Conservation (phyloP, 352 stramenopile species). For the Paralagenidium karlingii region DNA sequence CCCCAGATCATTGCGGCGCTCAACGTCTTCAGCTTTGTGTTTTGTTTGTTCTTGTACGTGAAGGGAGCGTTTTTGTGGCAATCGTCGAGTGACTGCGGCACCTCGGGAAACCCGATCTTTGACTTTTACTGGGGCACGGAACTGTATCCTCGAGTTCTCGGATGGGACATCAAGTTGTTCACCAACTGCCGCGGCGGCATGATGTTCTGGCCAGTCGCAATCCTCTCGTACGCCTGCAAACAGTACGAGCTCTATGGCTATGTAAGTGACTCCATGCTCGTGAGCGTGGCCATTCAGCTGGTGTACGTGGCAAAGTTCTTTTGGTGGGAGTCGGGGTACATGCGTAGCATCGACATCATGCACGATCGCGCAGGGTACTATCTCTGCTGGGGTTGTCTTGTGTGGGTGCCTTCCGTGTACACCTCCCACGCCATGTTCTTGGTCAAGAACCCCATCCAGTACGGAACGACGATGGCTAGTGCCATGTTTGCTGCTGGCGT, state of each 20-base stretch:
- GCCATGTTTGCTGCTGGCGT: slow-evolving; percentile 62
- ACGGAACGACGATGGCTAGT: slow-evolving; percentile 24
- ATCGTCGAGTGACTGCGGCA: slow-evolving; percentile 87
- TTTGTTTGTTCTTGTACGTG: slow-evolving; percentile 86
- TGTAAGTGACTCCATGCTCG: slow-evolving; percentile 80
- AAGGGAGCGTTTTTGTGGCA: slow-evolving; percentile 84
- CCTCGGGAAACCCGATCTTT: slow-evolving; percentile 85
- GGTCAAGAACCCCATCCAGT: slow-evolving; percentile 76
- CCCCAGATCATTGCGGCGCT: slow-evolving; percentile 81
- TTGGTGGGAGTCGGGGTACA: slow-evolving; percentile 93
- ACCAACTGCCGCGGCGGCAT: slow-evolving; percentile 95
- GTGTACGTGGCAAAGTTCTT: slow-evolving; percentile 98
- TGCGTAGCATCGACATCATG: slow-evolving; percentile 97
- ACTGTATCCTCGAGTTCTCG: slow-evolving; percentile 88
- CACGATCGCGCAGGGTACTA: slow-evolving; percentile 91
- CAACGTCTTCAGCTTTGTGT: slow-evolving; percentile 91
- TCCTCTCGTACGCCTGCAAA: slow-evolving; percentile 86
- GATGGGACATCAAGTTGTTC: slow-evolving; percentile 95
- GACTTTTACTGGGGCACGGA: slow-evolving; percentile 98
- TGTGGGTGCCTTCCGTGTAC: slow-evolving; percentile 95
- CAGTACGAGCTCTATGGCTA: slow-evolving; percentile 67
- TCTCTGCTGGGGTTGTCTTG: slow-evolving; percentile 95
- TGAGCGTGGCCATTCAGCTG: slow-evolving; percentile 82
- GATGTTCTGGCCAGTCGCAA: slow-evolving; percentile 93
- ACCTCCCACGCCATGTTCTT: slow-evolving; percentile 91